Evolutionary conservation across 176 grass and related monocot genomes (phyloP).

Genomic region (Secale cereale): DNA sequence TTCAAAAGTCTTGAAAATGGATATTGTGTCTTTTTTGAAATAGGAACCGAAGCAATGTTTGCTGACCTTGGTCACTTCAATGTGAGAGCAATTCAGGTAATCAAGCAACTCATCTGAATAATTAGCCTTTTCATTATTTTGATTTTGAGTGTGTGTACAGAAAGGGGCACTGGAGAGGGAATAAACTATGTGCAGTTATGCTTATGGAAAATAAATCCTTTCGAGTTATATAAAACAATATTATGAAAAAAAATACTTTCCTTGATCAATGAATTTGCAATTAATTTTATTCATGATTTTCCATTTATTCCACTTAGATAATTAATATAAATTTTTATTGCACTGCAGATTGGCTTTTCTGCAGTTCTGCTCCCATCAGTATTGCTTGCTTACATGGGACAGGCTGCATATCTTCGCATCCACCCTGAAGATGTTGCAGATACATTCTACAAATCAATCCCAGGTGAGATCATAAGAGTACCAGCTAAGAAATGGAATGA

Average conservation of each 20-base stretch:
- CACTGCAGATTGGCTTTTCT: constrained; percentile 61
- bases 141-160: background rate
- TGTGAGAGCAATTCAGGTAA: constrained; percentile 65
- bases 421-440: constrained; percentile 41
- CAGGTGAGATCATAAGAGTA: constrained; percentile 36
- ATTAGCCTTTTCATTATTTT: background rate
- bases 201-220: background rate
- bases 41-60: constrained; percentile 83
- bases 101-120: background rate
- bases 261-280: background rate
- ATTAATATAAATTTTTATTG: constrained; percentile 3
- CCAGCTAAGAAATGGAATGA: constrained; percentile 15
- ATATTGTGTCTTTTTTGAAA: constrained; percentile 12
- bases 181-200: background rate
- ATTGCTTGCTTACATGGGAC: constrained; percentile 59
- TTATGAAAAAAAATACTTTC: background rate
- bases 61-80: constrained; percentile 83
- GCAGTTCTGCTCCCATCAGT: constrained; percentile 55
- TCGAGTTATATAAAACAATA: background rate
- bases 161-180: background rate
- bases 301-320: background rate
- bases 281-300: constrained; percentile 10
- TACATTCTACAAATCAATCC: constrained; percentile 78
- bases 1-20: background rate
- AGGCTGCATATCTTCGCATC: constrained; percentile 60